Evolutionary conservation across 768 basidiomycete genomes (phyloP).

Genomic region (Lactarius deliciosus): DNA sequence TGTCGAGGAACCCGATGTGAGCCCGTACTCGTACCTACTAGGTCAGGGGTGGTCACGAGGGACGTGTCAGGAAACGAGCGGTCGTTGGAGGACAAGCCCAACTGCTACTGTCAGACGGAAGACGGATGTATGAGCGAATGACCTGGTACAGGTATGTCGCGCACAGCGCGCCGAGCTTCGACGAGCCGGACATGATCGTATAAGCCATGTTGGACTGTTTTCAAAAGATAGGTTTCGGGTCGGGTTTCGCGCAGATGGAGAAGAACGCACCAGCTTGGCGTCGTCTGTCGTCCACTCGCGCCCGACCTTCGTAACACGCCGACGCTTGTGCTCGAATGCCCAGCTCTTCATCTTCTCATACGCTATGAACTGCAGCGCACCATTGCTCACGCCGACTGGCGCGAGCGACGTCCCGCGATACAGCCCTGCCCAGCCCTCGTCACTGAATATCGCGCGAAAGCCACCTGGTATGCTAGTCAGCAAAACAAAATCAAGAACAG

Average conservation of each 20-base stretch:
- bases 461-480: slow-evolving; percentile 53
- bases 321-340: slow-evolving; percentile 78
- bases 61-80: not conserved
- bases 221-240: too few species aligned
- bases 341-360: slow-evolving; percentile 94
- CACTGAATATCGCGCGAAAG: slow-evolving; percentile 61
- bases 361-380: slow-evolving; percentile 91
- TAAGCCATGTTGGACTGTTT: too few species aligned
- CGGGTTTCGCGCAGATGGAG: too few species aligned
- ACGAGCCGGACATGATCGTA: slow-evolving; percentile 87
- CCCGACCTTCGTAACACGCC: slow-evolving; percentile 58
- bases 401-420: slow-evolving; percentile 88
- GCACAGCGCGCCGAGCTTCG: slow-evolving; percentile 74
- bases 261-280: too few species aligned
- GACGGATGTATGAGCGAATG: slow-evolving; percentile 73
- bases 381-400: slow-evolving; percentile 90
- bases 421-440: slow-evolving; percentile 79
- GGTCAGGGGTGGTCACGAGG: too few species aligned
- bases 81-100: too few species aligned
- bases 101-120: too few species aligned
- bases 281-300: slow-evolving; percentile 68
- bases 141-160: slow-evolving; percentile 92
- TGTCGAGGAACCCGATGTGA: too few species aligned
- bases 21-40: too few species aligned
- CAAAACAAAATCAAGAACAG: not conserved